Conservation (phyloP, 2,329 filamentous ascomycete species). For the Colletotrichum costaricense region DNA sequence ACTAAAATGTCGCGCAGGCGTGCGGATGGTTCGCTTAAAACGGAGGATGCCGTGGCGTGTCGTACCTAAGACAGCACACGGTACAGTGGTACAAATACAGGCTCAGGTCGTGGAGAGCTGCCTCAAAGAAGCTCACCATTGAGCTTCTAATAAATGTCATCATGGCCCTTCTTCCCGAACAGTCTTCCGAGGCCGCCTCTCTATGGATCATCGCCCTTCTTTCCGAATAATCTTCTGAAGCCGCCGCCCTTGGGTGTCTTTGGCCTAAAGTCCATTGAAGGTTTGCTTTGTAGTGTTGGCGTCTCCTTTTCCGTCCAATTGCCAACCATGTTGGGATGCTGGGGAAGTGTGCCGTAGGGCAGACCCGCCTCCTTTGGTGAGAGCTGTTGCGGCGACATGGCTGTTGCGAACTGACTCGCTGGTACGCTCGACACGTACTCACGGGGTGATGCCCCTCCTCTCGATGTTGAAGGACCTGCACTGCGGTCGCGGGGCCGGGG, state of each 20-base stretch:
- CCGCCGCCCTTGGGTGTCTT: constrained; percentile 50
- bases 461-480: constrained; percentile 18
- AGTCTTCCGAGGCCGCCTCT: constrained; percentile 52
- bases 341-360: constrained; percentile 30
- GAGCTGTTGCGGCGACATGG: constrained; percentile 30
- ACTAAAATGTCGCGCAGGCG: not conserved
- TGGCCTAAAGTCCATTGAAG: constrained; percentile 40
- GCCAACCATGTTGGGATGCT: constrained; percentile 32
- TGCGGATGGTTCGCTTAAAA: not conserved
- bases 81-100: not conserved
- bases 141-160: not conserved
- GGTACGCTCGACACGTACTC: constrained; percentile 30
- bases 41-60: not conserved
- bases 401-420: constrained; percentile 29
- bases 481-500: constrained; percentile 16
- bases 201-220: constrained; percentile 40
- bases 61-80: constrained; percentile 1
- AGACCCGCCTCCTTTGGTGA: constrained; percentile 26
- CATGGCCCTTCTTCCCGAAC: constrained; percentile 47
- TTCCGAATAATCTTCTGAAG: constrained; percentile 53
- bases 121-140: not conserved
- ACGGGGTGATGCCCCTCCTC: constrained; percentile 15
- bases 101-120: not conserved
- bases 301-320: constrained; percentile 34
- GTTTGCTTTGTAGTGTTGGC: constrained; percentile 30